Conservation (phyloP, 1,284 basidiomycete genomes). For the Heterobasidion irregulare region DNA sequence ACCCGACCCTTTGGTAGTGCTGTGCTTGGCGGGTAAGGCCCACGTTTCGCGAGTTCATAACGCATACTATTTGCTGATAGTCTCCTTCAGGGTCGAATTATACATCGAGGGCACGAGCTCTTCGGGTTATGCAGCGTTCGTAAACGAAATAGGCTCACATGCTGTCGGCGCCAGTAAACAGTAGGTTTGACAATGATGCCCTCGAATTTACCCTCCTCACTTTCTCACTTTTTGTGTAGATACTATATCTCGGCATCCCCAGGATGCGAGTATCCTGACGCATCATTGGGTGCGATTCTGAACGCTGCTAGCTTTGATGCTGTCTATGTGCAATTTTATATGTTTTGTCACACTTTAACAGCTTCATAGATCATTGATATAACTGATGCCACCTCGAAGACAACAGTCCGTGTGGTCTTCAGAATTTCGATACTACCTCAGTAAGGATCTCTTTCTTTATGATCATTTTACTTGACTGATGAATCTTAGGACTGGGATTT, state of each 20-base stretch:
- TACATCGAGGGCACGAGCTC: slow-evolving; percentile 58
- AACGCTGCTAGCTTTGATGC: slow-evolving; percentile 49
- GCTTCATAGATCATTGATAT: neutral
- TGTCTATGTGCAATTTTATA: slow-evolving; percentile 46
- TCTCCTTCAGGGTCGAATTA: slow-evolving; percentile 42
- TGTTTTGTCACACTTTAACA: neutral
- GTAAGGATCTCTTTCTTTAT: slow-evolving; percentile 19
- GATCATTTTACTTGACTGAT: neutral
- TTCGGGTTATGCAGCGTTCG: slow-evolving; percentile 47
- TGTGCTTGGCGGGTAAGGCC: slow-evolving; percentile 47
- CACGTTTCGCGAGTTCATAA: too few relatives aligned
- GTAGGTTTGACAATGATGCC: slow-evolving; percentile 19
- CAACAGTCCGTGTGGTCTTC: slow-evolving; percentile 42
- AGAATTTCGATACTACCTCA: slow-evolving; percentile 30
- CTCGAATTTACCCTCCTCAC: slow-evolving; percentile 2
- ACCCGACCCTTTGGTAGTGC: slow-evolving; percentile 56
- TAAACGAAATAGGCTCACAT: slow-evolving; percentile 47
- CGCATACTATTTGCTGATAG: too few relatives aligned
- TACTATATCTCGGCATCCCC: slow-evolving; percentile 57
- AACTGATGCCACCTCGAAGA: slow-evolving; percentile 21
- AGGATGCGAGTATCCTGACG: slow-evolving; percentile 46
- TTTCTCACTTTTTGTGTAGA: slow-evolving; percentile 21
- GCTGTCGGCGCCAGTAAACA: slow-evolving; percentile 41
- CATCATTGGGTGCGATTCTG: slow-evolving; percentile 39
- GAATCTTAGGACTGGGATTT: slow-evolving; percentile 39